Conservation (phyloP, 2,329 filamentous ascomycete species). For the Curvularia hawaiiensis region DNA sequence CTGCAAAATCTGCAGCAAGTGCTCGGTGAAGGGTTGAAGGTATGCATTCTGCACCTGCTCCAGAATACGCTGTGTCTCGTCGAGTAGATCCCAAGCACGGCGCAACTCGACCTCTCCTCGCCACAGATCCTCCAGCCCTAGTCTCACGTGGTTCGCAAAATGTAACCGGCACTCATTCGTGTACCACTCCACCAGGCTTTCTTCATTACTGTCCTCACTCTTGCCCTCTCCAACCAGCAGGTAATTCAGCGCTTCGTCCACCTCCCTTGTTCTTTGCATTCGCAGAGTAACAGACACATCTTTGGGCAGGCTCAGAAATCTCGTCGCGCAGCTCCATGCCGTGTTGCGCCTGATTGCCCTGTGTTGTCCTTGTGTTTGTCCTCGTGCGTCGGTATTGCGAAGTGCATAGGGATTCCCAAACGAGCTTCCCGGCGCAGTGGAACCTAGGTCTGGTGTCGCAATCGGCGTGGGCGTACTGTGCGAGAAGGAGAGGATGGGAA, state of each 20-base stretch:
- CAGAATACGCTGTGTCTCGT: constrained; percentile 45
- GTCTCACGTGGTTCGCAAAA: constrained; percentile 45
- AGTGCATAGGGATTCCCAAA: constrained; percentile 47
- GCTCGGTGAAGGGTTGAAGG: constrained; percentile 42
- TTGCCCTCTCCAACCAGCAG: constrained; percentile 44
- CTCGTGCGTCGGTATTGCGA: constrained; percentile 43
- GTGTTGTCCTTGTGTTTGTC: constrained; percentile 36
- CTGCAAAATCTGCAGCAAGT: constrained; percentile 40
- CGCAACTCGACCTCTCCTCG: constrained; percentile 28
- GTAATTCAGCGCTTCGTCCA: constrained; percentile 45
- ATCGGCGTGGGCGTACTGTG: constrained; percentile 52
- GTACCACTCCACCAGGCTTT: constrained; percentile 52
- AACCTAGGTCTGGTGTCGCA: constrained; percentile 52
- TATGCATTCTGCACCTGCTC: constrained; percentile 47
- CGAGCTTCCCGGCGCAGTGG: constrained; percentile 45
- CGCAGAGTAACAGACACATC: constrained; percentile 28
- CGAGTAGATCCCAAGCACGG: constrained; percentile 41
- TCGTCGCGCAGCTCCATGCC: constrained; percentile 55
- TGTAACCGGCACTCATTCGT: constrained; percentile 50
- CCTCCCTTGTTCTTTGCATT: constrained; percentile 34
- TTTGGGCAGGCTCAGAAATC: constrained; percentile 47
- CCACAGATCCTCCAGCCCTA: constrained; percentile 40
- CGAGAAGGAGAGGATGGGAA: constrained; percentile 48
- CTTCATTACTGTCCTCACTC: constrained; percentile 35
- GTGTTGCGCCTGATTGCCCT: constrained; percentile 44